Base-by-base conservation (phyloP, 2,329 filamentous ascomycete species). In the Ascochyta fabae region DNA sequence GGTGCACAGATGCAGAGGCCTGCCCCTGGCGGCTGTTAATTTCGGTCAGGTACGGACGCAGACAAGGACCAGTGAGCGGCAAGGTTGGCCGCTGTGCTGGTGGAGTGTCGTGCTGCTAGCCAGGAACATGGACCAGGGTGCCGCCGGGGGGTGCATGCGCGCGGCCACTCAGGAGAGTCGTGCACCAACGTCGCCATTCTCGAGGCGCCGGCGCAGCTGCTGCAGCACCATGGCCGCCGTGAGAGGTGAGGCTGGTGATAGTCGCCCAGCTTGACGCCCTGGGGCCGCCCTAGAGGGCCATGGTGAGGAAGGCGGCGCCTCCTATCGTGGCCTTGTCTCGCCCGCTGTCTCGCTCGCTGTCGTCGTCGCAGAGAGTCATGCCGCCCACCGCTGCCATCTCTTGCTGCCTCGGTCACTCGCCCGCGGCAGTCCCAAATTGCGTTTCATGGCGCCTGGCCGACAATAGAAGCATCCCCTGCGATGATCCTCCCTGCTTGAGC, bases 181-280 rank as follows among this genome's bases (percentile, higher is more conserved):
- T 3, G 19, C 19, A 19, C 19, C 39, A 62, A 54, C 47, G 43
- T 51, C 47, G 55, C 42, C 38, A 49, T 57, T 49, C 55, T 56
- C 54, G 58, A 65, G 59, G 60, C 67, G 64, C 66, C 63, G 47
- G 52, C 59, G 27, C 10, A 26, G 24, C 24, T 6, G 24, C 24
- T 6, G 24, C 90, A 43, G 31, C 44, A 23, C 29, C 27, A 39
- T 90, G 1, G 88, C 82, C 26, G 86, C 87, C 61, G 93, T 82
- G 58, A 61, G 60, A 61, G 63, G 61, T 47, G 57, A 48, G 51
- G 26, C 40, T 45, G 56, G 31, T 46, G 31, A 24, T 42, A 49
- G 48, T 53, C 40, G 47, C 43, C 42, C 41, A 49, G 24, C 35
- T 38, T 40, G 58, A 52, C 44, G 56, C 44, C 41, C 10, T 7